A percentile compares a stretch with the other conserved stretches of the same genome.
Conservation (phyloP, 208 protist species). For the Strigomonas galati region DNA sequence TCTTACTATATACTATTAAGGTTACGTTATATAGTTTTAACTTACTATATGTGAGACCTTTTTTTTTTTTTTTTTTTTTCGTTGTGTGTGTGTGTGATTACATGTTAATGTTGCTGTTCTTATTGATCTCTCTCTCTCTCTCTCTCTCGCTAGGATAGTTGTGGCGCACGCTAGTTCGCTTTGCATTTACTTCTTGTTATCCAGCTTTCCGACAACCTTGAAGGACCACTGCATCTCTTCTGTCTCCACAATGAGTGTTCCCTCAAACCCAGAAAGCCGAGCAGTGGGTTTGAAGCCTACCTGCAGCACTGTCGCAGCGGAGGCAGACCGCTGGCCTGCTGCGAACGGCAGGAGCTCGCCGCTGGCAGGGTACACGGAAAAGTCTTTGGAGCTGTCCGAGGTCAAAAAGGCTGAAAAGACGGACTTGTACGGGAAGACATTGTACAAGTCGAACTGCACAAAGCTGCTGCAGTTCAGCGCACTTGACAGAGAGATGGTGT, state of each 20-base stretch:
- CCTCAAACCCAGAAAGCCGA: constrained; percentile 72
- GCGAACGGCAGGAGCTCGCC: constrained; percentile 78
- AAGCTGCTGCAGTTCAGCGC: constrained; percentile 45
- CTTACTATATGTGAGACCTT: neutral
- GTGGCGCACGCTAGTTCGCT: too few relatives aligned
- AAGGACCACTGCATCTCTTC: constrained; percentile 93
- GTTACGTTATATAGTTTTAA: too few relatives aligned
- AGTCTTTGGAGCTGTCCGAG: constrained; percentile 72
- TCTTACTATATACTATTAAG: too few relatives aligned
- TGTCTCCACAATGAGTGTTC: constrained; percentile 85
- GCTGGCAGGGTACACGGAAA: constrained; percentile 64
- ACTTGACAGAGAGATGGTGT: constrained; percentile 73
- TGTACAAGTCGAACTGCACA: constrained; percentile 84
- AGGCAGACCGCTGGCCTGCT: constrained; percentile 39
- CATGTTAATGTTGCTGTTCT: too few relatives aligned
- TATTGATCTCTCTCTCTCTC: too few relatives aligned
- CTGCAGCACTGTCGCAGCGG: constrained; percentile 44
- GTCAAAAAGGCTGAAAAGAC: constrained; percentile 89
- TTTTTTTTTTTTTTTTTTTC: constrained; percentile 13
- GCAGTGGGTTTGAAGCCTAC: constrained; percentile 58
- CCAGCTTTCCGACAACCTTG: constrained; percentile 65
- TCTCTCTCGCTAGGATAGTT: too few relatives aligned
- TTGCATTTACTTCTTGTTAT: too few relatives aligned
- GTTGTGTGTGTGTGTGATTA: constrained; percentile 9
- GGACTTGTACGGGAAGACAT: constrained; percentile 79